A percentile compares a stretch with the other conserved stretches of the same genome.
Evolutionary conservation across 202 grass and related monocot species (phyloP).

Genomic region (Saccharum hybrid): DNA sequence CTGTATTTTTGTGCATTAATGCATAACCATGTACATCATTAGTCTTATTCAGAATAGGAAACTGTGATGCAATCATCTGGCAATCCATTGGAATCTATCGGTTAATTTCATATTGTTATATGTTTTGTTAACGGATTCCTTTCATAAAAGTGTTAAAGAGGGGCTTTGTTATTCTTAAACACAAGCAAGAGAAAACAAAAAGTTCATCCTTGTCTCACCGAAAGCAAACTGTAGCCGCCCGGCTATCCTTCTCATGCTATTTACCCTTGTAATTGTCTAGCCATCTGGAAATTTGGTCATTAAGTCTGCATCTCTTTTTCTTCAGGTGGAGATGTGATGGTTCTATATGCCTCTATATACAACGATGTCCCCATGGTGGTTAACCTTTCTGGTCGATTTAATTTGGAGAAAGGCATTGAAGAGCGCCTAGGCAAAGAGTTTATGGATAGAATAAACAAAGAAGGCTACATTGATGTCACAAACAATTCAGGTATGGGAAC

Average conservation of each 20-base stretch:
- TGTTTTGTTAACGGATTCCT: not conserved
- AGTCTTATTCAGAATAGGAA: not conserved
- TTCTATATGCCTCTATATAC: constrained; percentile 86
- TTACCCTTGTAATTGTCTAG: not conserved
- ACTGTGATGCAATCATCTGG: not conserved
- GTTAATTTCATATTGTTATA: not conserved
- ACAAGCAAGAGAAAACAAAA: not conserved
- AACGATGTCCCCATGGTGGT: constrained; percentile 64
- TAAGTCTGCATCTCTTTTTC: not conserved
- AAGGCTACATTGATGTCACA: constrained; percentile 76
- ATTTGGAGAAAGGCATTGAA: constrained; percentile 74
- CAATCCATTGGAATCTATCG: not conserved
- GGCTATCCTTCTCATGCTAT: not conserved
- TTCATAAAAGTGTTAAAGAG: not conserved
- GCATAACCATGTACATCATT: not conserved
- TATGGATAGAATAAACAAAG: constrained; percentile 70
- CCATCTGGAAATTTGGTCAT: not conserved
- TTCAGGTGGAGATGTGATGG: constrained; percentile 84
- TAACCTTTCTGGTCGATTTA: constrained; percentile 86
- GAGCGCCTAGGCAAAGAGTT: constrained; percentile 69
- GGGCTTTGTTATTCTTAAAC: not conserved
- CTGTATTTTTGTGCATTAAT: constrained; percentile 4
- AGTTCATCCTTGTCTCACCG: not conserved
- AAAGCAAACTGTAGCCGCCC: not conserved
- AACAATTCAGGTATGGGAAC: constrained; percentile 59